Conservation (phyloP, 192 early-diverging fungal genomes). For the Coemansia erecta region DNA sequence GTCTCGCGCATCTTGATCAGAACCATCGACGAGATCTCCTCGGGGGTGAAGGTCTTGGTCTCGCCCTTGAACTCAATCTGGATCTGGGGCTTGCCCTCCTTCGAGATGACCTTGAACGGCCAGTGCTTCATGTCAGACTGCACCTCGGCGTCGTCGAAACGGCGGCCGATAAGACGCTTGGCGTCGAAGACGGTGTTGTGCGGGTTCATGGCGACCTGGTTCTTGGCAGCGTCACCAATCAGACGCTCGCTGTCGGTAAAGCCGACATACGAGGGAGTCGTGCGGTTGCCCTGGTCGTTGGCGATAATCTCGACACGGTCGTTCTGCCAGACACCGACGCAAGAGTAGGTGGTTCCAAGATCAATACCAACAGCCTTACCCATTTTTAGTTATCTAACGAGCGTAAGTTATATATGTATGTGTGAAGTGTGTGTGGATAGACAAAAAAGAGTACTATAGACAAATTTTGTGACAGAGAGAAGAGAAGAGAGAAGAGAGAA, state of each 20-base stretch:
- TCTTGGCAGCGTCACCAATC: constrained; percentile 99
- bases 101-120: constrained; percentile 93
- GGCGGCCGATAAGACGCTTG: constrained; percentile 97
- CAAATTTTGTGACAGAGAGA: constrained; percentile 11
- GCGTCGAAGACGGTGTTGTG: constrained; percentile 98
- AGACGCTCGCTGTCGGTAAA: constrained; percentile 98
- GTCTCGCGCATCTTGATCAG: constrained; percentile 98
- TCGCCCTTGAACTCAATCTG: constrained; percentile 96
- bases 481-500: background rate
- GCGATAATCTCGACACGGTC: constrained; percentile 93
- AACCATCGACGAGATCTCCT: constrained; percentile 98
- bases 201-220: constrained; percentile 98
- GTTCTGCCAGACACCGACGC: constrained; percentile 68
- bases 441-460: background rate
- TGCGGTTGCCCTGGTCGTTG: constrained; percentile 99
- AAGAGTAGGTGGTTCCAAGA: constrained; percentile 60
- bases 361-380: constrained; percentile 62
- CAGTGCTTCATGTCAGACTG: constrained; percentile 99
- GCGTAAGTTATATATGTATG: constrained; percentile 4
- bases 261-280: constrained; percentile 94
- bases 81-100: constrained; percentile 86
- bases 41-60: constrained; percentile 93
- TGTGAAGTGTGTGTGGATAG: constrained; percentile 1
- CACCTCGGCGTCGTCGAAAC: constrained; percentile 87
- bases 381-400: constrained; percentile 24